Conservation (phyloP, 495 filamentous ascomycete genomes). For the Penicillium steckii region DNA sequence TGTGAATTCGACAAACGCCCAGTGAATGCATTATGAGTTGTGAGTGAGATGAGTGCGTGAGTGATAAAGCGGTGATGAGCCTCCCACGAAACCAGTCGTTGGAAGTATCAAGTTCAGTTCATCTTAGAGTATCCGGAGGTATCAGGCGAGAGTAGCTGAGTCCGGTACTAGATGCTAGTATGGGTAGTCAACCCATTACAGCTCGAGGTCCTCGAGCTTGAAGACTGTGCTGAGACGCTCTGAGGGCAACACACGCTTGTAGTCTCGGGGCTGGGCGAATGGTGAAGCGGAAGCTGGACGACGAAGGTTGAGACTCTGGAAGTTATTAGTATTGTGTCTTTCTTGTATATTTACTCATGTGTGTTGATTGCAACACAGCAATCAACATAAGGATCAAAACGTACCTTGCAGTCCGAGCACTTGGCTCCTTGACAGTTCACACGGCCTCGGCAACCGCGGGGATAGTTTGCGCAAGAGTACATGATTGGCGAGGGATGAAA, state of each 20-base stretch:
- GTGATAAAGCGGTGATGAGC: too few relatives aligned
- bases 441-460: conserved; percentile 50
- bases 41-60: background rate
- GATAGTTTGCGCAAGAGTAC: conserved; percentile 53
- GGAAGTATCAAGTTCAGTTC: background rate
- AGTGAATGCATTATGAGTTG: conserved; percentile 30
- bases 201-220: conserved; percentile 21
- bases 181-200: conserved; percentile 10
- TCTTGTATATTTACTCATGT: too few relatives aligned
- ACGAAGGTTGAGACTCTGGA: conserved; percentile 41
- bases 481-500: conserved; percentile 19
- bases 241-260: conserved; percentile 41
- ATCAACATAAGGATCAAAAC: conserved; percentile 18
- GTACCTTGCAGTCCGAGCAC: conserved; percentile 49
- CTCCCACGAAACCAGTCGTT: conserved; percentile 9
- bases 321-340: conserved; percentile 13
- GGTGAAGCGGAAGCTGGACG: conserved; percentile 43
- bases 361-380: background rate
- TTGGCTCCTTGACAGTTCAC: conserved; percentile 43
- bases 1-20: conserved; percentile 30
- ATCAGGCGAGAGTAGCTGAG: background rate
- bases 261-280: conserved; percentile 45
- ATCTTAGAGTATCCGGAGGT: background rate
- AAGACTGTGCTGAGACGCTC: conserved; percentile 34
- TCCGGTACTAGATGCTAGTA: background rate